Base-by-base conservation (phyloP, 2,329 filamentous ascomycete species). In the Aspergillus pseudoglaucus region DNA sequence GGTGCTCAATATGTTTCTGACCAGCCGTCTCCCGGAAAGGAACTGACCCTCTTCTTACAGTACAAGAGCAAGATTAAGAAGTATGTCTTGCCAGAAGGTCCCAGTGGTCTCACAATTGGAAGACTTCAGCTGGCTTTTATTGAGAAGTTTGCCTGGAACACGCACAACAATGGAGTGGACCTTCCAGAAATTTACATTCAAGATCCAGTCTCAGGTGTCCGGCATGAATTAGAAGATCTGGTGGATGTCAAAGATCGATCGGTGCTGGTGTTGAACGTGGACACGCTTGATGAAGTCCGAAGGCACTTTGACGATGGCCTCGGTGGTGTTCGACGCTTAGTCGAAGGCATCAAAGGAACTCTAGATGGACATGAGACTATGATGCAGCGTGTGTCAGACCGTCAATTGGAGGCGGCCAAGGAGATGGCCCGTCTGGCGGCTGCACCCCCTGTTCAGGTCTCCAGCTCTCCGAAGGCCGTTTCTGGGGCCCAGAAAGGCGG, bases 91-190 rank as follows among this genome's bases (percentile, higher is more conserved):
- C 74, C 88, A 0, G 90, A 94, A 64, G 91, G 91, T 1, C 84
- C 85, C 56, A 83, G 84, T 27, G 89, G 91, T 53, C 76, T 98
- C 9, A 91, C 88, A 2, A 85, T 96, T 50, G 90, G 90, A 1
- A 82, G 90, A 20, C 70, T 98, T 49, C 91, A 98, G 66, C 78
- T 98, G 23, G 91, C 93, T 1, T 98, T 98, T 59, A 98, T 98
- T 58, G 93, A 98, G 58, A 98, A 96, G 65, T 98, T 98, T 64
- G 93, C 91, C 0, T 98, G 94, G 90, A 97, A 95, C 59, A 96
- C 91, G 1, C 90, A 97, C 59, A 86, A 89, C 51, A 94, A 96
- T 60, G 93, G 93, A 6, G 82, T 83, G 12, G 93, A 98, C 64
- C 73, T 98, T 41, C 93, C 93, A 0, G 93, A 98, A 59, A 97